Evolutionary conservation across 2,329 filamentous ascomycete species (phyloP), one percentile per base, ranked within the genome.

Genomic region (Parascedosporium putredinis): DNA sequence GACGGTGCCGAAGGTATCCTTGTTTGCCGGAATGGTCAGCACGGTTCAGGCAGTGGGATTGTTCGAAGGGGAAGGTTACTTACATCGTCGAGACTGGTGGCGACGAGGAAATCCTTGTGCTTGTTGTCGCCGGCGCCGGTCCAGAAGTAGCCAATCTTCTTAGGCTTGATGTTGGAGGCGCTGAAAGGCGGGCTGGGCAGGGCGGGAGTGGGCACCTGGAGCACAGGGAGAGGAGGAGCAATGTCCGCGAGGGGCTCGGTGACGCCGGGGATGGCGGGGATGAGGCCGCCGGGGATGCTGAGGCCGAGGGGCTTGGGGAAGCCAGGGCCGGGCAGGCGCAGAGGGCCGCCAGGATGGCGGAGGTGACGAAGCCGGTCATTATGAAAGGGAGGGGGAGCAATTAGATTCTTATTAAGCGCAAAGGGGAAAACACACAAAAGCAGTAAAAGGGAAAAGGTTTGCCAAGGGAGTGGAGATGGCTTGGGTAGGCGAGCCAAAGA

Each of bases 81-180:
- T 55, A 72, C 70, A 66, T 81, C 78, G 54, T 81, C 78, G 4
- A 81, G 69, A 58, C 71, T 76, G 60, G 75, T 73, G 1, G 77
- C 78, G 1, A 74, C 74, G 40, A 81, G 61, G 60, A 81, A 81
- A 55, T 81, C 72, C 58, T 73, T 73, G 62, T 81, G 77, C 44
- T 70, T 57, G 57, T 81, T 81, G 57, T 81, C 77, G 31, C 75
- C 78, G 29, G 78, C 68, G 16, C 72, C 78, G 48, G 76, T 79
- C 76, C 76, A 81, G 64, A 81, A 81, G 62, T 81, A 81, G 0
- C 77, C 79, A 58, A 82, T 77, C 67, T 82, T 82, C 72, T 81
- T 82, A 24, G 79, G 78, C 64, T 74, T 75, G 58, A 81, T 72
- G 52, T 75, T 65, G 58, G 73, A 75, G 2, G 69, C 64, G 9